These are phyloP conservation scores for Prunus mongolica DNA, from an alignment of 306 rosid genomes.

Conservation along the genomic window DNA sequence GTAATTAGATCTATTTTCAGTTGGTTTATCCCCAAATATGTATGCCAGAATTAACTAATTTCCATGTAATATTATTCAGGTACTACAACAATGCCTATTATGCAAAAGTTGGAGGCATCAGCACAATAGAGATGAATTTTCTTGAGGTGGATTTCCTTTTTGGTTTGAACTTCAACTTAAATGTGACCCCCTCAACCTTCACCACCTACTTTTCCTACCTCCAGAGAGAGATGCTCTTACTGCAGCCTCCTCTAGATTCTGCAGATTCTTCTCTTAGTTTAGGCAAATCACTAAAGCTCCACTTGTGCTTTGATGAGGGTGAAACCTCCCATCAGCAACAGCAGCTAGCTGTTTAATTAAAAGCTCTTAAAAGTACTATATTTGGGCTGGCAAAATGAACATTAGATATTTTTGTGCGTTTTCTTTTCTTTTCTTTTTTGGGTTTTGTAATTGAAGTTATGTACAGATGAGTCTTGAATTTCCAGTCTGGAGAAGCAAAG, in stretches of 20 bases:
- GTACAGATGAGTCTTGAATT: constrained; percentile 38
- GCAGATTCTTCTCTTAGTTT: constrained; percentile 49
- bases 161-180: constrained; percentile 78
- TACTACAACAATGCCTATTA: constrained; percentile 94
- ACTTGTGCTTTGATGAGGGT: constrained; percentile 68
- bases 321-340: constrained; percentile 68
- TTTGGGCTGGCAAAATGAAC: constrained; percentile 24
- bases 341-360: constrained; percentile 59
- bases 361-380: constrained; percentile 18
- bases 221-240: constrained; percentile 65
- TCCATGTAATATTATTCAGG: constrained; percentile 35
- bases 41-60: background rate
- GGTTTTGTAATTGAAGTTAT: constrained; percentile 9
- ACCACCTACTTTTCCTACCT: constrained; percentile 63
- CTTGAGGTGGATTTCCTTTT: constrained; percentile 89
- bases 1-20: background rate
- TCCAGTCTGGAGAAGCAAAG: constrained; percentile 35
- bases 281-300: constrained; percentile 47
- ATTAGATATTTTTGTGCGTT: constrained; percentile 6
- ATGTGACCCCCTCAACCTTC: constrained; percentile 76
- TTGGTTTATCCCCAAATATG: background rate
- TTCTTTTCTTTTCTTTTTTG: background rate
- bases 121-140: constrained; percentile 84
- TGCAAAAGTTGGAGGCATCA: constrained; percentile 98
- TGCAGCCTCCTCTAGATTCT: constrained; percentile 56